Conservation (phyloP, 2,329 filamentous ascomycete genomes). For the Teratosphaeriaceae sp. region DNA sequence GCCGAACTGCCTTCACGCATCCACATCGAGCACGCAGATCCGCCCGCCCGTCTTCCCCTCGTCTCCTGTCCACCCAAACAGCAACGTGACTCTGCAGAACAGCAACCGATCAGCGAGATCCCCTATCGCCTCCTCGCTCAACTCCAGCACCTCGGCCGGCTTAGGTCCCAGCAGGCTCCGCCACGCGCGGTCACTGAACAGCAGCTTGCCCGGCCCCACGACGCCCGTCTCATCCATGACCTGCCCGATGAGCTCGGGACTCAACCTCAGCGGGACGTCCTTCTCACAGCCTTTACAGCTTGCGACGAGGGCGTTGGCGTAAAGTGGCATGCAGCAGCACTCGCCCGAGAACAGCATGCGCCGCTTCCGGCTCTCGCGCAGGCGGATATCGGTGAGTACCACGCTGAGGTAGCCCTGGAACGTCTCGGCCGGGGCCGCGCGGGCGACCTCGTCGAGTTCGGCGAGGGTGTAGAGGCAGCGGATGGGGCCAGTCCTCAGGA, state of each 20-base stretch:
- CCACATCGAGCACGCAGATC: slow-evolving; percentile 36
- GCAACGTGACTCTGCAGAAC: slow-evolving; percentile 47
- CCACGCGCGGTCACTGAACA: slow-evolving; percentile 51
- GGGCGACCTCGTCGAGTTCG: slow-evolving; percentile 38
- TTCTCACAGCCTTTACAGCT: slow-evolving; percentile 38
- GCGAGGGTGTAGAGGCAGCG: slow-evolving; percentile 38
- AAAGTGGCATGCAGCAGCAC: slow-evolving; percentile 49
- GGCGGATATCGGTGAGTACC: slow-evolving; percentile 36
- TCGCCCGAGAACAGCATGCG: slow-evolving; percentile 41
- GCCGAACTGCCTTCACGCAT: background rate
- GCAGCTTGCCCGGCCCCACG: slow-evolving; percentile 45
- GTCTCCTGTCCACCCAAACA: slow-evolving; percentile 47
- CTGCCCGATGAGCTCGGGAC: slow-evolving; percentile 38
- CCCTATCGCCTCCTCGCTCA: slow-evolving; percentile 35
- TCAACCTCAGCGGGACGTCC: slow-evolving; percentile 32
- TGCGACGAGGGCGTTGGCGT: slow-evolving; percentile 40
- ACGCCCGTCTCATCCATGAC: slow-evolving; percentile 51
- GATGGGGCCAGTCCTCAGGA: slow-evolving; percentile 14
- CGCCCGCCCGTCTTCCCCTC: slow-evolving; percentile 25
- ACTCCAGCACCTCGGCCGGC: slow-evolving; percentile 37
- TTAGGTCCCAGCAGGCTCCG: slow-evolving; percentile 41
- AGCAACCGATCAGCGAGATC: slow-evolving; percentile 47
- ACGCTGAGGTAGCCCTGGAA: slow-evolving; percentile 41
- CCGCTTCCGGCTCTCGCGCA: slow-evolving; percentile 34
- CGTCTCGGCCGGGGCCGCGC: slow-evolving; percentile 29